Percentiles rank a stretch among this genome's conserved stretches.
These are phyloP conservation scores for Scytalidium lignicola DNA, from an alignment of 2,329 filamentous ascomycete species.

Conservation along the genomic window DNA sequence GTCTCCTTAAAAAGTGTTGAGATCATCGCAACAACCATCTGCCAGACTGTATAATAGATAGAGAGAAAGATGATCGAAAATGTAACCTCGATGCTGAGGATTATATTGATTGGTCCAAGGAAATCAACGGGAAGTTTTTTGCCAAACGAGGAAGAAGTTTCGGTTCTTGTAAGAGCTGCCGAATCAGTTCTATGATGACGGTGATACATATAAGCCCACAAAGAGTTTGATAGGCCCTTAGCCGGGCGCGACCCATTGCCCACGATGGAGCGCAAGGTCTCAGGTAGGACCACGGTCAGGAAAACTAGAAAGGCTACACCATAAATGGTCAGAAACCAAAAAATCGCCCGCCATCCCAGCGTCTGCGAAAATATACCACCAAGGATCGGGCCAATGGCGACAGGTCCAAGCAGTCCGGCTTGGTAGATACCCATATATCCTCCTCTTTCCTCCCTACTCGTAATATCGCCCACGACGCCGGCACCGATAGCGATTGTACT, in stretches of 20 bases:
- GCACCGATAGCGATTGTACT: slow-evolving; percentile 53
- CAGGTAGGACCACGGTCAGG: slow-evolving; percentile 7
- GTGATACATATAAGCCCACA: slow-evolving; percentile 10
- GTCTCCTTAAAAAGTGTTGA: slow-evolving; percentile 18
- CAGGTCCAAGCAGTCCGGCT: slow-evolving; percentile 29
- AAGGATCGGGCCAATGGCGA: slow-evolving; percentile 42
- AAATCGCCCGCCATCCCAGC: slow-evolving; percentile 44
- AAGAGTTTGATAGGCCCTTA: slow-evolving; percentile 8
- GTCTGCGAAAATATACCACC: slow-evolving; percentile 39
- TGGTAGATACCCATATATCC: slow-evolving; percentile 61
- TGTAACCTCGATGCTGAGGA: slow-evolving; percentile 18
- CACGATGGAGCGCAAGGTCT: slow-evolving; percentile 8
- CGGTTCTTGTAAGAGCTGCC: slow-evolving; percentile 1
- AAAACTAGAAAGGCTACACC: slow-evolving; percentile 30
- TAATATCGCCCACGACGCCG: slow-evolving; percentile 60
- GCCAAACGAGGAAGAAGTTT: neutral
- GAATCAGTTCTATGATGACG: slow-evolving; percentile 4
- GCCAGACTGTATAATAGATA: slow-evolving; percentile 23
- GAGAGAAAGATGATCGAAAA: slow-evolving; percentile 21
- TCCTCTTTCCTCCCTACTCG: slow-evolving; percentile 53
- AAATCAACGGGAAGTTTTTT: slow-evolving; percentile 17
- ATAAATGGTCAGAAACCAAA: slow-evolving; percentile 48
- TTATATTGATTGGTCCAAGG: slow-evolving; percentile 18
- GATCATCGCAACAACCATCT: slow-evolving; percentile 22
- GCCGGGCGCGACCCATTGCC: slow-evolving; percentile 8